Evolutionary conservation across 2,329 filamentous ascomycete genomes (phyloP).

Genomic region (Ceratocystis smalleyi): DNA sequence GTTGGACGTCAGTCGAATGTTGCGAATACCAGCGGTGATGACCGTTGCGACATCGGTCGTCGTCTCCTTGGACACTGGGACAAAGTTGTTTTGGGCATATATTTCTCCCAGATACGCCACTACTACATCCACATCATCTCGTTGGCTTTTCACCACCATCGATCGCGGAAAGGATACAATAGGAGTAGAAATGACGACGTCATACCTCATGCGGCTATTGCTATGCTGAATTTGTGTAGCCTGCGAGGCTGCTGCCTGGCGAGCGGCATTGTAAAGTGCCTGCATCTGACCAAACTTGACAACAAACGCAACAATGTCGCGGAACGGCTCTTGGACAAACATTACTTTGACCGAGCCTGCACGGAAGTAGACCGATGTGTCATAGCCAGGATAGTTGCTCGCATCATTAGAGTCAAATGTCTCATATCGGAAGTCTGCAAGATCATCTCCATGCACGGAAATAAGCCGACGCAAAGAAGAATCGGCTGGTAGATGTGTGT

Average conservation of each 20-base stretch:
- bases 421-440: constrained; percentile 95
- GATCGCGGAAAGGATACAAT: constrained; percentile 87
- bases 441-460: constrained; percentile 85
- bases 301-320: constrained; percentile 93
- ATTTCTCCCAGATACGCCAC: constrained; percentile 95
- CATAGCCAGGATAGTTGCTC: constrained; percentile 78
- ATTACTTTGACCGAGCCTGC: constrained; percentile 94
- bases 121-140: constrained; percentile 66
- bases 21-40: constrained; percentile 76
- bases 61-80: constrained; percentile 33
- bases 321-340: constrained; percentile 91
- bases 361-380: constrained; percentile 76
- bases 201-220: constrained; percentile 81
- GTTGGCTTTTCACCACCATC: constrained; percentile 51
- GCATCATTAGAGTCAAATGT: constrained; percentile 64
- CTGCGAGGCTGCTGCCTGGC: constrained; percentile 84
- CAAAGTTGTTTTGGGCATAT: constrained; percentile 85
- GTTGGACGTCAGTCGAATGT: constrained; percentile 77
- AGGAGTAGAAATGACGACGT: constrained; percentile 82
- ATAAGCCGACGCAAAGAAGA: constrained; percentile 76
- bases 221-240: constrained; percentile 86
- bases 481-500: constrained; percentile 67
- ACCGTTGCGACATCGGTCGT: constrained; percentile 61
- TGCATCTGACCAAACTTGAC: constrained; percentile 99
- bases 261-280: constrained; percentile 90